phyloP scores from a whole-genome alignment of 2,329 filamentous ascomycete species.

The Sporothrix humicola region DNA sequence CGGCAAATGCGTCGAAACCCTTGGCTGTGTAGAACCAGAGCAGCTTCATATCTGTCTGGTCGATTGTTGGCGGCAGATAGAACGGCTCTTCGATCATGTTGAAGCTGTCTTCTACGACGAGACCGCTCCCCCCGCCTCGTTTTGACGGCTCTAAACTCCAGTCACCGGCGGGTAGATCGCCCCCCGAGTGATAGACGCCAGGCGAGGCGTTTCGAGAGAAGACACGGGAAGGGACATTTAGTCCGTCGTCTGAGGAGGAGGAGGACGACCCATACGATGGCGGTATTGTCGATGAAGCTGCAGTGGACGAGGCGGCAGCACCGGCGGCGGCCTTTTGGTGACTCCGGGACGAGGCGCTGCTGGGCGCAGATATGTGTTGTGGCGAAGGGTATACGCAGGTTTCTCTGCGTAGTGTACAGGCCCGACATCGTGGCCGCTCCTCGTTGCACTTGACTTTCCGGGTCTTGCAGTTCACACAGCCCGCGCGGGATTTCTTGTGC shows the following conservation, averaged over 20 bases:
- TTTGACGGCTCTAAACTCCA: background rate
- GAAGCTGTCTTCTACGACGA: conserved; percentile 41
- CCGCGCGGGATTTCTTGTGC: conserved; percentile 60
- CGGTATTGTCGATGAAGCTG: background rate
- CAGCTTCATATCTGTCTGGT: conserved; percentile 57
- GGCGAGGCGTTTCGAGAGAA: conserved; percentile 19
- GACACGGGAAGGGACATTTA: background rate
- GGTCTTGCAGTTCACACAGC: conserved; percentile 59
- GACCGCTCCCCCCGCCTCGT: background rate
- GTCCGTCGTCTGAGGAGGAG: conserved; percentile 27
- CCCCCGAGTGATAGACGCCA: background rate
- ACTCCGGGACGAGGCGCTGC: conserved; percentile 18
- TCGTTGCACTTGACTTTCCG: conserved; percentile 64
- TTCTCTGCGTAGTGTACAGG: conserved; percentile 56
- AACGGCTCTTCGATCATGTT: conserved; percentile 44
- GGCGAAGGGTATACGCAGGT: conserved; percentile 53
- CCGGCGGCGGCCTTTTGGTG: background rate
- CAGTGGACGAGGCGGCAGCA: conserved; percentile 24
- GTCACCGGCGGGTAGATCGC: background rate
- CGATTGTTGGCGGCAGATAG: conserved; percentile 45
- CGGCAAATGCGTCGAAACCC: conserved; percentile 55
- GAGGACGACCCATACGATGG: background rate
- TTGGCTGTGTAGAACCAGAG: conserved; percentile 61
- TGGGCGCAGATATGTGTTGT: background rate
- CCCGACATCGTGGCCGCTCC: conserved; percentile 54